Conservation (phyloP, 2,329 filamentous ascomycete genomes). For the Pseudogymnoascus sp. region DNA sequence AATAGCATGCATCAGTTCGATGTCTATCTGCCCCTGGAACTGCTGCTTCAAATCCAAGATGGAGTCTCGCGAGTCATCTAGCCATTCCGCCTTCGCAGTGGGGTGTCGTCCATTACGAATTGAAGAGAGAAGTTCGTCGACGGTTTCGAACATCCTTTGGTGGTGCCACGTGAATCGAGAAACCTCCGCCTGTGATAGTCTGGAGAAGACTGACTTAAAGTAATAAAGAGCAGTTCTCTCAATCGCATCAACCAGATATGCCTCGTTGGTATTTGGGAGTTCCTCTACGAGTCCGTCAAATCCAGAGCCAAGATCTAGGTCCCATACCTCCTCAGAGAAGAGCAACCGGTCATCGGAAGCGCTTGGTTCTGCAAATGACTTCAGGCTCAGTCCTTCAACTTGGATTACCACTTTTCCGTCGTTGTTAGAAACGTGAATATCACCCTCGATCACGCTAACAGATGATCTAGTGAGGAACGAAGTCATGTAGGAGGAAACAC, state of each 20-base stretch:
- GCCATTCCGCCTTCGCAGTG: constrained; percentile 3
- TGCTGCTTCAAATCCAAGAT: background rate
- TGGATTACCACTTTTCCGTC: background rate
- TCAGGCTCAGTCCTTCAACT: too few species aligned
- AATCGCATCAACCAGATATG: too few species aligned
- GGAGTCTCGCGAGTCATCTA: background rate
- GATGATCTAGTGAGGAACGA: too few species aligned
- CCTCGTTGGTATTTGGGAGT: background rate
- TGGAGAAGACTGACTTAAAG: too few species aligned
- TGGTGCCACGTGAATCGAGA: background rate
- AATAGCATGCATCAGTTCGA: background rate
- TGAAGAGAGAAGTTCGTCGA: background rate
- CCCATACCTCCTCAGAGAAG: background rate
- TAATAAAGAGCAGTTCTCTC: too few species aligned
- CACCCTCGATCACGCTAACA: background rate
- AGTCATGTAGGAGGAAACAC: too few species aligned
- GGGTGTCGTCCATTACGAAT: constrained; percentile 6
- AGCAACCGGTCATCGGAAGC: background rate
- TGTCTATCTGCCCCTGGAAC: background rate
- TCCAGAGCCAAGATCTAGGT: background rate
- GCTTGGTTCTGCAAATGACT: background rate
- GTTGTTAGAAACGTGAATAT: constrained; percentile 21
- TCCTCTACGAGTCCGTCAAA: background rate
- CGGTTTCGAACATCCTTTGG: background rate
- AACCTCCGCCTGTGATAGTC: too few species aligned